Base-by-base conservation (phyloP, 768 basidiomycete species). In the Amanita pseudoporphyria region DNA sequence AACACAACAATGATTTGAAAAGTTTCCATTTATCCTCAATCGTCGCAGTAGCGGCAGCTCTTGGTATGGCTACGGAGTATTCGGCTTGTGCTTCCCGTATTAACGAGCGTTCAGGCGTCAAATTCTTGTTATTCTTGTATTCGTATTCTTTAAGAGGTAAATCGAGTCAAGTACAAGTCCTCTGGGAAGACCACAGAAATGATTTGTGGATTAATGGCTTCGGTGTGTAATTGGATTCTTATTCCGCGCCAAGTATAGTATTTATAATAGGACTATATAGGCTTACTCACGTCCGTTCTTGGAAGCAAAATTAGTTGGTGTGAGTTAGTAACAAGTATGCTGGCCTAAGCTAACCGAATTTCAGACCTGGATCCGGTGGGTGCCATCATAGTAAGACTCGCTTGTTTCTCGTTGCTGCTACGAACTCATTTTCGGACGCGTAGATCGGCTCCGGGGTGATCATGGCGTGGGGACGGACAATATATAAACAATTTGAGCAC, bases 111-210 rank as follows among this genome's bases (percentile, higher is more conserved):
- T 37, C 18, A 92, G 89, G 76, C 44, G 81, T 88, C 54, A 99
- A 99, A 66, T 73, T 91, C 40, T 38, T 82, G 0, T 77, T 99
- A 37, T 98, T 98, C 68, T 32, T 92, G 3, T 96, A 92, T 66
- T 93, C 93, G 64, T 79, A 70, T 58, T 74, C 87, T 3, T 73
- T 95, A 39, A 81, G 89, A 24, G 76, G 74, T 28, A 79, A 78
- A 54, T 92, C 87, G 5, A 93, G 88, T 58, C 96, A 99, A 66
- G 95, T 99, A 2, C 78, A 79, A 40, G 80, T 96, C n/a, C 76
- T 96, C 24, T 97, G 91, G 92, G 89, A 96, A 64, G 95, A 98
- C 61, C 94, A 97, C 56, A 74, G 94, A 56, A 97, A 93, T 58
- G 95, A 95, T 59, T 62, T 92, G n/a, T 87, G 80, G 61, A 81